phyloP scores from a whole-genome alignment of 805 yeast genomes.

The Yamadazyma paraphyllophila region DNA sequence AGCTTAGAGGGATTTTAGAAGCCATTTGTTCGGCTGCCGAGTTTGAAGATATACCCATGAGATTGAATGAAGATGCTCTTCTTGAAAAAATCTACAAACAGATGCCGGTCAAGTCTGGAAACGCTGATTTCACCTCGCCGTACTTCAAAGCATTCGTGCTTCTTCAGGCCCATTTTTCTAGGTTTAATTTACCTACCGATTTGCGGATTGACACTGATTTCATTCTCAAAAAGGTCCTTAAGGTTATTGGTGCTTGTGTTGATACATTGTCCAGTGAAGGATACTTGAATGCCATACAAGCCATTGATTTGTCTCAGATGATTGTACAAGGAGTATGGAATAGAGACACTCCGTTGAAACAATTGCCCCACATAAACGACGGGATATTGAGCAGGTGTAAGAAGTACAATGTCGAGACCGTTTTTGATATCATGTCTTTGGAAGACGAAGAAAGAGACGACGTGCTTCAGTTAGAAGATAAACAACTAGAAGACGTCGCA shows the following conservation, averaged over 20 bases:
- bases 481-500: conserved; percentile 65
- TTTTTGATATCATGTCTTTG: conserved; percentile 74
- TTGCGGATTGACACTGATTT: conserved; percentile 53
- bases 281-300: conserved; percentile 67
- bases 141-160: conserved; percentile 69
- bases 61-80: conserved; percentile 54
- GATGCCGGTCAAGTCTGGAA: conserved; percentile 58
- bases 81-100: conserved; percentile 53
- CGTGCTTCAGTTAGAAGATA: conserved; percentile 54
- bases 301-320: conserved; percentile 90
- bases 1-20: conserved; percentile 61
- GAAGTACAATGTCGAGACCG: conserved; percentile 58
- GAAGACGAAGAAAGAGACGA: conserved; percentile 74
- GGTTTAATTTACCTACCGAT: conserved; percentile 60
- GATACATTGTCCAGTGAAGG: conserved; percentile 84
- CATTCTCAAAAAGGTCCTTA: conserved; percentile 50
- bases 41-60: conserved; percentile 61
- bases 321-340: conserved; percentile 85
- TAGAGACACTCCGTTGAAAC: conserved; percentile 72
- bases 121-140: conserved; percentile 48
- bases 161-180: conserved; percentile 77
- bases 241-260: conserved; percentile 61
- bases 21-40: conserved; percentile 67
- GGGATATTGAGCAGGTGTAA: conserved; percentile 54
- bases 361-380: conserved; percentile 66